Conservation (phyloP, 1,284 basidiomycete genomes). For the Melampsora larici-populina region DNA sequence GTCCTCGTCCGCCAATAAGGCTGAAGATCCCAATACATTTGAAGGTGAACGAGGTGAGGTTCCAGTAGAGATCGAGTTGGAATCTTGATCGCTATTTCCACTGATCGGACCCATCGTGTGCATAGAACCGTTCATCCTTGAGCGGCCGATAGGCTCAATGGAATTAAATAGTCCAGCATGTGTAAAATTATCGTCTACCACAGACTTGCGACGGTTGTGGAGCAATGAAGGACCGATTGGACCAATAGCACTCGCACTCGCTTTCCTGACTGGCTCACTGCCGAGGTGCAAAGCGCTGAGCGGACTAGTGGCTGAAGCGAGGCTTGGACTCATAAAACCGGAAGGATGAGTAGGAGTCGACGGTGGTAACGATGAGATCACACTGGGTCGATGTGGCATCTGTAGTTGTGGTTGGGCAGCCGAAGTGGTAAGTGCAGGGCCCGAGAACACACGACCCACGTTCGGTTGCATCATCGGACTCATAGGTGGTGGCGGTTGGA, state of each 20-base stretch:
- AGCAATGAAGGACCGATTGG: constrained; percentile 33
- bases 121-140: constrained; percentile 23
- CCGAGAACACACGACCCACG: constrained; percentile 23
- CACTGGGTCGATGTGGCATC: constrained; percentile 10
- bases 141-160: constrained; percentile 39
- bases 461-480: constrained; percentile 36
- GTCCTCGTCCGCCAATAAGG: constrained; percentile 25
- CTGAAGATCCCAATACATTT: constrained; percentile 35
- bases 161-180: constrained; percentile 23
- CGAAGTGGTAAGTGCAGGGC: constrained; percentile 15
- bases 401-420: constrained; percentile 14
- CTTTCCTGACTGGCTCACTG: constrained; percentile 40
- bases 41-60: constrained; percentile 7
- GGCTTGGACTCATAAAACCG: constrained; percentile 37
- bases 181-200: constrained; percentile 10
- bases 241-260: constrained; percentile 28
- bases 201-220: constrained; percentile 28
- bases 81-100: constrained; percentile 31
- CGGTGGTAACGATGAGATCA: constrained; percentile 31
- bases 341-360: constrained; percentile 34
- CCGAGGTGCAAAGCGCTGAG: constrained; percentile 38
- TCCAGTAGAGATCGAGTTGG: constrained; percentile 5
- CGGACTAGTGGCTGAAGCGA: constrained; percentile 37
- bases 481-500: constrained; percentile 26
- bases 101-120: constrained; percentile 18